phyloP scores from a whole-genome alignment of 805 yeast species.

The Saccharomycopsis javanensis region DNA sequence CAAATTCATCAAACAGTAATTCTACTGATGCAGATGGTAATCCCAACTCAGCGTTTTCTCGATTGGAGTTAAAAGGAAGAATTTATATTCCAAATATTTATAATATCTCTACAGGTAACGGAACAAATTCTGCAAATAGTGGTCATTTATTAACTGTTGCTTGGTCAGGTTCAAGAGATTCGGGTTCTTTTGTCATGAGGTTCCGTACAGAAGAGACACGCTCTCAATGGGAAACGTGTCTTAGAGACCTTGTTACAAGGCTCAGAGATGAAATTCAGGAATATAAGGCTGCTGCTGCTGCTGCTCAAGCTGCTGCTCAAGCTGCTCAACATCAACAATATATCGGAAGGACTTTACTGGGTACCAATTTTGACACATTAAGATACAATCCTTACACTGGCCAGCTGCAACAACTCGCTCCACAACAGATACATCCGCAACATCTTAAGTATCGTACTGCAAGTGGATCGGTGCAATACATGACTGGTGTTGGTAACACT shows the following conservation, averaged over 20 bases:
- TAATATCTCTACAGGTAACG: slow-evolving; percentile 29
- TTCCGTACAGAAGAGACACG: slow-evolving; percentile 78
- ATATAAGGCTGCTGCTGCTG: slow-evolving; percentile 5
- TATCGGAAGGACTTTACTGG: neutral
- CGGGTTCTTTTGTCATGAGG: slow-evolving; percentile 74
- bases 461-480: slow-evolving; percentile 1
- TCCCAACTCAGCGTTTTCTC: slow-evolving; percentile 21
- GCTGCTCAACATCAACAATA: slow-evolving; percentile 3
- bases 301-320: neutral
- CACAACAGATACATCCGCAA: slow-evolving; percentile 1
- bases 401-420: neutral
- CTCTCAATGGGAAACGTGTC: slow-evolving; percentile 69
- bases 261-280: slow-evolving; percentile 24
- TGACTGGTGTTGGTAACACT: neutral
- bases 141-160: slow-evolving; percentile 56
- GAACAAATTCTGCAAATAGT: slow-evolving; percentile 24
- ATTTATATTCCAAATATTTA: slow-evolving; percentile 65
- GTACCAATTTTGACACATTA: neutral
- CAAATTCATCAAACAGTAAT: slow-evolving; percentile 21
- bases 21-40: slow-evolving; percentile 14
- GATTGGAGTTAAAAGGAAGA: slow-evolving; percentile 65
- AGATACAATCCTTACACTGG: neutral
- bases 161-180: slow-evolving; percentile 81
- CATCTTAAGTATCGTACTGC: slow-evolving; percentile 1
- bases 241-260: slow-evolving; percentile 36